These are phyloP conservation scores for Neonothopanus nambi DNA, from an alignment of 1,284 basidiomycete species.

Conservation along the genomic window DNA sequence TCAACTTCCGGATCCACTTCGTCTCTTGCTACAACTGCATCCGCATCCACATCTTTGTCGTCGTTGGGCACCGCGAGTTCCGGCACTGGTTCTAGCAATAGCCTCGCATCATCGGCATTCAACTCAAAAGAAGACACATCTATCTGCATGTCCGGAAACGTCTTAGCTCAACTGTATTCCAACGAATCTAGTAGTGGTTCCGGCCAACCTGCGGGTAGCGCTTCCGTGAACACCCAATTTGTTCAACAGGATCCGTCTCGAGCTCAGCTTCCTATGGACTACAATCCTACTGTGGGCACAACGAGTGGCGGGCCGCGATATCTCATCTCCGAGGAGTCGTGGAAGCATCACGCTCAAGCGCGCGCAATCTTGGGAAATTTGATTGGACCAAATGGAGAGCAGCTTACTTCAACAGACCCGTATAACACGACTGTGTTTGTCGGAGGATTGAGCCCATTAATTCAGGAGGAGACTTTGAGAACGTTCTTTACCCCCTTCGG, in stretches of 20 bases:
- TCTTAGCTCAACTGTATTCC: constrained; percentile 3
- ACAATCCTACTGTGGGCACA: constrained; percentile 7
- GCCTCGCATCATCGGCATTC: constrained; percentile 11
- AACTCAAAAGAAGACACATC: constrained; percentile 4
- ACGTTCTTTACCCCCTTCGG: constrained; percentile 90
- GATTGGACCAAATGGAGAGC: constrained; percentile 82
- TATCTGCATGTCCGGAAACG: not conserved
- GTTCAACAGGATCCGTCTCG: constrained; percentile 2
- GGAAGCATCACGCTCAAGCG: constrained; percentile 80
- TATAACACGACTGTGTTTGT: constrained; percentile 94
- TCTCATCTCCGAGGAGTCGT: constrained; percentile 69
- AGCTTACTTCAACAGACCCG: constrained; percentile 81
- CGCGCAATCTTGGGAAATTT: constrained; percentile 77
- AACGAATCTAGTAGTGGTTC: not conserved
- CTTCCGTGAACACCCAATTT: not conserved
- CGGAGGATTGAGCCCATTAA: constrained; percentile 82
- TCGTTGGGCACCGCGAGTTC: constrained; percentile 9
- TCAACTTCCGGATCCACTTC: constrained; percentile 42
- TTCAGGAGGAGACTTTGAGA: constrained; percentile 84
- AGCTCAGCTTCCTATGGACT: constrained; percentile 4
- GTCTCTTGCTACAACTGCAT: constrained; percentile 2
- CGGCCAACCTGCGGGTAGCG: not conserved
- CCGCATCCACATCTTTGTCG: not conserved
- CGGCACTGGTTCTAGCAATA: constrained; percentile 11
- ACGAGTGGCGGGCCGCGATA: constrained; percentile 44